Conservation (phyloP, 2,329 filamentous ascomycete species). For the Elsinoe necatrix region DNA sequence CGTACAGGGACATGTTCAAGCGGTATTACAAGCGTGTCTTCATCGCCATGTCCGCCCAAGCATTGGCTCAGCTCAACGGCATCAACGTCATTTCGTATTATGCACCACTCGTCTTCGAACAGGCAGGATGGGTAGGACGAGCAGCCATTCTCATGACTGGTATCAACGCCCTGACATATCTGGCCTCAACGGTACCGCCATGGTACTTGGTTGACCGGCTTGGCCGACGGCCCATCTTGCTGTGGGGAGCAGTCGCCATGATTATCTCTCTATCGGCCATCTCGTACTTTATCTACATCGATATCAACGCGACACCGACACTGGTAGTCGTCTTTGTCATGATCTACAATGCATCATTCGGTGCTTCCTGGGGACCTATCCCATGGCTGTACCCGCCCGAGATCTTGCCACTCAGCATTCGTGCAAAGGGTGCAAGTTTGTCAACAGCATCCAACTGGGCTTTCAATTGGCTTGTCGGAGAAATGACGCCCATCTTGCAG, state of each 20-base stretch:
- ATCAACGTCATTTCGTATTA: slow-evolving; percentile 99
- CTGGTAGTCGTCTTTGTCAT: slow-evolving; percentile 87
- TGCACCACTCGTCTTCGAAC: slow-evolving; percentile 85
- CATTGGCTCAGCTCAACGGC: slow-evolving; percentile 84
- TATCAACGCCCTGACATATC: slow-evolving; percentile 81
- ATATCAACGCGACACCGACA: slow-evolving; percentile 64
- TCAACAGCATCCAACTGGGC: slow-evolving; percentile 56
- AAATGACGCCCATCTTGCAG: slow-evolving; percentile 59
- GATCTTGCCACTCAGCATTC: slow-evolving; percentile 86
- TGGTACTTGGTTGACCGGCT: slow-evolving; percentile 92
- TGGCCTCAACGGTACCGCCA: slow-evolving; percentile 80
- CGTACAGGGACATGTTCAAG: slow-evolving; percentile 86
- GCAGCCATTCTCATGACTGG: slow-evolving; percentile 89
- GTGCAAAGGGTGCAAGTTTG: slow-evolving; percentile 87
- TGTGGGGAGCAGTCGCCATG: slow-evolving; percentile 83
- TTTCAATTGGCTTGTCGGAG: slow-evolving; percentile 34
- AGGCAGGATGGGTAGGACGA: slow-evolving; percentile 80
- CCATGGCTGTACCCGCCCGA: slow-evolving; percentile 95
- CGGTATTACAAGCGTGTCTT: slow-evolving; percentile 82
- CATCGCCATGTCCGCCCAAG: slow-evolving; percentile 95
- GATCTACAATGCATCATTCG: slow-evolving; percentile 93
- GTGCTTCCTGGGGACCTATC: slow-evolving; percentile 88
- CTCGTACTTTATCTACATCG: slow-evolving; percentile 69
- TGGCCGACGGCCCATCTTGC: slow-evolving; percentile 75
- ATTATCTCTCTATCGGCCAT: slow-evolving; percentile 73